A percentile compares a stretch with the other conserved stretches of the same genome.
Evolutionary conservation across 257 asterid genomes (phyloP).

Genomic region (Thymus quinquecostatus): DNA sequence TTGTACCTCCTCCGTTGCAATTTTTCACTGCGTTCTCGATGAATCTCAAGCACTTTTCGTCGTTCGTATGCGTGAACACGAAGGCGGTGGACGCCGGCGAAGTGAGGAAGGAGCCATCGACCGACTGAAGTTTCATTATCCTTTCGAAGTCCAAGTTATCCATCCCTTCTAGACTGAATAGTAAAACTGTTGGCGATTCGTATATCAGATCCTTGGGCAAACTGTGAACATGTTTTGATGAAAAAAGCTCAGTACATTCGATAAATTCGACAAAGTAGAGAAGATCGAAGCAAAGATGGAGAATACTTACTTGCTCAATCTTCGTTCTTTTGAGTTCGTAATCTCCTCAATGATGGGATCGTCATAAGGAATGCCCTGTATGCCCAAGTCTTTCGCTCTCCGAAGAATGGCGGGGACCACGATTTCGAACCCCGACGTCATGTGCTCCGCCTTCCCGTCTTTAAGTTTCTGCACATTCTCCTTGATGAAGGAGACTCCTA

Average conservation of each 20-base stretch:
- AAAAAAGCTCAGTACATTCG: too few species aligned
- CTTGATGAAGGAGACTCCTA: constrained; percentile 45
- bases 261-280: too few species aligned
- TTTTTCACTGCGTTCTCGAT: constrained; percentile 27
- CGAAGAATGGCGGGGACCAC: constrained; percentile 43
- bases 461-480: constrained; percentile 39
- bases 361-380: constrained; percentile 36
- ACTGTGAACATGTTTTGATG: constrained; percentile 23
- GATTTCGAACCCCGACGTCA: constrained; percentile 54
- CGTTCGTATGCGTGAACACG: constrained; percentile 53
- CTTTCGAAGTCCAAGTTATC: constrained; percentile 48
- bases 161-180: constrained; percentile 51
- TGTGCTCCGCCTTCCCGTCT: constrained; percentile 33
- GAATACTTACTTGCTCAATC: neutral
- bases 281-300: neutral
- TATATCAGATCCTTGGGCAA: constrained; percentile 45
- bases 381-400: constrained; percentile 35
- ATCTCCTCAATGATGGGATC: constrained; percentile 29
- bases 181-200: constrained; percentile 41
- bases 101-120: constrained; percentile 53
- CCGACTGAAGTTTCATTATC: constrained; percentile 42
- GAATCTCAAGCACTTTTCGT: constrained; percentile 42
- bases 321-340: neutral
- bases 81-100: constrained; percentile 60
- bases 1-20: constrained; percentile 49